These are phyloP conservation scores for Agapanthus africanus DNA, from an alignment of 106 monocot genomes.

Conservation along the genomic window DNA sequence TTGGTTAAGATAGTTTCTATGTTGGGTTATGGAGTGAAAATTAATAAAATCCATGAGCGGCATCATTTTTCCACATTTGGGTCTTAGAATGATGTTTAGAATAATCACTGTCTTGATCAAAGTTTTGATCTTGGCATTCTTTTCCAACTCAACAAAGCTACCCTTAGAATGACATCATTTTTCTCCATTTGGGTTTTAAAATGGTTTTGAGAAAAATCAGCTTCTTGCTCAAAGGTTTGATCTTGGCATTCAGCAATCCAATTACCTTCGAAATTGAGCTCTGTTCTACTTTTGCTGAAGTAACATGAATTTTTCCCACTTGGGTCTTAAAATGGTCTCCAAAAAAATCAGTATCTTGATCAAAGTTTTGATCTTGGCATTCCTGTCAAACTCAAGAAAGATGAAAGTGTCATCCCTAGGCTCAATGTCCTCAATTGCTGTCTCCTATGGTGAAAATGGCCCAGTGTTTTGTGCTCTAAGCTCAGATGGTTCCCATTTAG, in stretches of 20 bases:
- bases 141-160: neutral
- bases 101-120: slow-evolving; percentile 6
- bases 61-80: neutral
- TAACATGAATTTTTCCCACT: neutral
- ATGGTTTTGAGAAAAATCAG: too few relatives aligned
- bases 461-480: slow-evolving; percentile 75
- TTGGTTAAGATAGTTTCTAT: neutral
- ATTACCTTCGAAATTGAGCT: too few relatives aligned
- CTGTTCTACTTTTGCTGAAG: neutral
- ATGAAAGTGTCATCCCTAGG: slow-evolving; percentile 50
- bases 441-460: slow-evolving; percentile 90
- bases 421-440: slow-evolving; percentile 95
- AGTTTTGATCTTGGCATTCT: slow-evolving; percentile 23
- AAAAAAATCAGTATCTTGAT: neutral
- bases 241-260: too few relatives aligned
- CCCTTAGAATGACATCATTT: too few relatives aligned
- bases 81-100: neutral
- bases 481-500: slow-evolving; percentile 65
- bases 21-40: slow-evolving; percentile 3
- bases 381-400: slow-evolving; percentile 5
- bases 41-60: neutral
- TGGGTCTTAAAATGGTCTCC: neutral
- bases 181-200: too few relatives aligned
- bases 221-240: too few relatives aligned
- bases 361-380: slow-evolving; percentile 21